These are phyloP conservation scores for Schoenoplectus tabernaemontani DNA, from an alignment of 202 grass and related monocot genomes.

Conservation along the genomic window DNA sequence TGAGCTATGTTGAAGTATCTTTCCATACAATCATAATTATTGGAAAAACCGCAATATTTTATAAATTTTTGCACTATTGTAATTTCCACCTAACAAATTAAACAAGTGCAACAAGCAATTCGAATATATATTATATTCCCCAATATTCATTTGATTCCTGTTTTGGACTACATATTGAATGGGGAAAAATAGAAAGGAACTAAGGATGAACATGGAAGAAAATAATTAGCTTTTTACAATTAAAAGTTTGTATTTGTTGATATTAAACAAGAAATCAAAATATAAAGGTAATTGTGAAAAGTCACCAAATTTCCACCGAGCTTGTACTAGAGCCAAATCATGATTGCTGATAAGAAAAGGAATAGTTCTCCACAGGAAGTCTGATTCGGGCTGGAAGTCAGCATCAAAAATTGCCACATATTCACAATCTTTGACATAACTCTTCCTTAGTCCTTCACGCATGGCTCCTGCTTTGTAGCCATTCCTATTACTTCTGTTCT, in stretches of 20 bases:
- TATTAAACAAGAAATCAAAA: neutral
- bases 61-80: neutral
- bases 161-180: neutral
- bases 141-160: neutral
- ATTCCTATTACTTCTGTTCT: conserved; percentile 53
- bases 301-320: conserved; percentile 54
- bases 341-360: conserved; percentile 41
- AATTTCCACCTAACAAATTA: neutral
- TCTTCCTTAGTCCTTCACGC: conserved; percentile 45
- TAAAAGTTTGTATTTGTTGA: neutral
- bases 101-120: neutral
- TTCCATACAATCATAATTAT: neutral
- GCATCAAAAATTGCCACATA: conserved; percentile 66
- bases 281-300: neutral
- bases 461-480: conserved; percentile 76
- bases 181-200: neutral
- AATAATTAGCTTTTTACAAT: neutral
- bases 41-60: neutral
- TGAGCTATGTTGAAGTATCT: neutral
- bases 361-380: conserved; percentile 54
- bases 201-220: neutral
- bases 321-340: conserved; percentile 53
- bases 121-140: neutral
- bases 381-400: conserved; percentile 64
- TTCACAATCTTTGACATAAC: conserved; percentile 43